A percentile compares a stretch with the other conserved stretches of the same genome.
phyloP scores from a whole-genome alignment of 257 asterid genomes.

The Knoxia roxburghii region DNA sequence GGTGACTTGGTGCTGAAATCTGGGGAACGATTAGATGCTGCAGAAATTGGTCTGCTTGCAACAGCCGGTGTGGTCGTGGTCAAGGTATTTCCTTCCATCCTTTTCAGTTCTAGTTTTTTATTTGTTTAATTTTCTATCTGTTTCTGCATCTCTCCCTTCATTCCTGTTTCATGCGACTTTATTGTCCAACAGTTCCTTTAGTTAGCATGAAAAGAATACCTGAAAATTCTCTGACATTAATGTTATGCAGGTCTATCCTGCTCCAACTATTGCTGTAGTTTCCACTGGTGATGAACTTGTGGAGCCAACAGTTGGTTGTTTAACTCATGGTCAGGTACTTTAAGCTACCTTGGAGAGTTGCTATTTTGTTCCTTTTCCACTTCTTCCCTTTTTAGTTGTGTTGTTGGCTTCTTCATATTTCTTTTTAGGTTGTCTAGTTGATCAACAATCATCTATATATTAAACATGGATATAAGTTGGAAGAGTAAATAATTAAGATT shows the following conservation, averaged over 20 bases:
- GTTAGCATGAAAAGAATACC: conserved; percentile 1
- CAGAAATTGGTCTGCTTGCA: conserved; percentile 89
- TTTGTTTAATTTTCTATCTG: neutral
- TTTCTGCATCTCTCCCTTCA: neutral
- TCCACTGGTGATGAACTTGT: conserved; percentile 98
- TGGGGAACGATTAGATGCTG: conserved; percentile 78
- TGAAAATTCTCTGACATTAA: conserved; percentile 12
- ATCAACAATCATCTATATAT: neutral
- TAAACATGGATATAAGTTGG: neutral
- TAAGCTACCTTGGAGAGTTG: conserved; percentile 10
- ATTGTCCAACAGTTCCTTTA: conserved; percentile 12
- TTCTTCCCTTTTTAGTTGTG: neutral
- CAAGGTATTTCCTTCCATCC: conserved; percentile 43
- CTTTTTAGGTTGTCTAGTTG: neutral
- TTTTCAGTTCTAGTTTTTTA: neutral
- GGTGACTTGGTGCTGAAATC: conserved; percentile 73
- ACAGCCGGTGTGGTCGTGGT: conserved; percentile 65
- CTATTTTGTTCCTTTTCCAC: conserved; percentile 1
- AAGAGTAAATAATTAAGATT: neutral
- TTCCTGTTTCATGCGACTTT: conserved; percentile 18
- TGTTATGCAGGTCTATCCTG: conserved; percentile 54
- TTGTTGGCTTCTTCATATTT: neutral
- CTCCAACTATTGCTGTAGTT: conserved; percentile 73
- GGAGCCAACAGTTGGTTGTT: conserved; percentile 51
- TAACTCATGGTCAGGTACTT: conserved; percentile 83